Evolutionary conservation across 805 yeast genomes (phyloP).

Genomic region (Starmerella davenportii): DNA sequence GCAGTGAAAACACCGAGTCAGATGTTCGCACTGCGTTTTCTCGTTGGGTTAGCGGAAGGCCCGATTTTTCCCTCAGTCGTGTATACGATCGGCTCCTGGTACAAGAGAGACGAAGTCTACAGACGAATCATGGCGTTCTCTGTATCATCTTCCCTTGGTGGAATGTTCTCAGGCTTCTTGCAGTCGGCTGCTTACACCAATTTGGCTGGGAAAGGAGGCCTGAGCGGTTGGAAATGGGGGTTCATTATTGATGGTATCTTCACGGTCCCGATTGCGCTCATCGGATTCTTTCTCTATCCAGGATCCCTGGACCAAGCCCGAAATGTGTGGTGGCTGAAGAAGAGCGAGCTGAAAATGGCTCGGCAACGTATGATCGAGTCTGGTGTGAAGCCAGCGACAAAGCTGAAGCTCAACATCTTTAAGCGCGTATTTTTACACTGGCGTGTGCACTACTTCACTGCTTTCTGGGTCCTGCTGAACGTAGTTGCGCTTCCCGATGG

Average conservation of each 20-base stretch:
- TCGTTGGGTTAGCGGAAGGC: constrained; percentile 30
- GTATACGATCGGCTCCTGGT: constrained; percentile 31
- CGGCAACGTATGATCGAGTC: constrained; percentile 18
- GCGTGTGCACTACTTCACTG: constrained; percentile 23
- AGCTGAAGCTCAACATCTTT: constrained; percentile 12
- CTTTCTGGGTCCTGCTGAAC: constrained; percentile 25
- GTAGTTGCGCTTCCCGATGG: constrained; percentile 29
- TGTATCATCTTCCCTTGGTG: constrained; percentile 26
- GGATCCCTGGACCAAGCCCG: constrained; percentile 33
- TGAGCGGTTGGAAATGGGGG: constrained; percentile 49
- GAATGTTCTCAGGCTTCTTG: constrained; percentile 29
- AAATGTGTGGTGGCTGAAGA: constrained; percentile 21
- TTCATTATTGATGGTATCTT: constrained; percentile 44
- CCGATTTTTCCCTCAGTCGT: constrained; percentile 28
- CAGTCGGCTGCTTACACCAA: constrained; percentile 28
- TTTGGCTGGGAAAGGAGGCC: constrained; percentile 28
- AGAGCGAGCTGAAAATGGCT: constrained; percentile 22
- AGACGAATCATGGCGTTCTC: constrained; percentile 28
- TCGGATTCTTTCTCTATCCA: constrained; percentile 31
- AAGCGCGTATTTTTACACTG: constrained; percentile 19
- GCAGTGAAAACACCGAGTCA: constrained; percentile 21
- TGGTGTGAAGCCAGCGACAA: constrained; percentile 18
- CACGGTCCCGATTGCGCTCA: constrained; percentile 24
- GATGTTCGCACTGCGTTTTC: constrained; percentile 28
- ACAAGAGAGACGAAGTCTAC: constrained; percentile 28